A percentile compares a stretch with the other conserved stretches of the same genome.
phyloP scores from a whole-genome alignment of 2,329 filamentous ascomycete species.

The Colletotrichum somersetense region DNA sequence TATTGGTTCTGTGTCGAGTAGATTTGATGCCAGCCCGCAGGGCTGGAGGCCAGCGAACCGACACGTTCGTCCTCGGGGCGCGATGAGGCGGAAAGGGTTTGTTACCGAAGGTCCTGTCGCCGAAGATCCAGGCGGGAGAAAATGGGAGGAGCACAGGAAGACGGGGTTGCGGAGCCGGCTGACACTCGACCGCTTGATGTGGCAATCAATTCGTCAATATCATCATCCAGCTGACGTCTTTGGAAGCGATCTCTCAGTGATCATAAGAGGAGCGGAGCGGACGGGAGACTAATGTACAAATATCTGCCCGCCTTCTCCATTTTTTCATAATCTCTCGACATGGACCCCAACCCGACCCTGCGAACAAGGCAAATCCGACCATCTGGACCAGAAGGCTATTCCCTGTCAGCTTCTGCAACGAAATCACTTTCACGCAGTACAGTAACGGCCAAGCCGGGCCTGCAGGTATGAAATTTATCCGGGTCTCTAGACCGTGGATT shows the following conservation, averaged over 20 bases:
- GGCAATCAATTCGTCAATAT: slow-evolving; percentile 23
- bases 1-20: not conserved
- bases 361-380: slow-evolving; percentile 11
- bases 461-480: slow-evolving; percentile 23
- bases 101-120: not conserved
- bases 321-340: not conserved
- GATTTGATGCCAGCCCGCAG: not conserved
- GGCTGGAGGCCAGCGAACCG: slow-evolving; percentile 2
- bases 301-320: not conserved
- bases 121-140: slow-evolving; percentile 23
- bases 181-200: slow-evolving; percentile 29
- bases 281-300: slow-evolving; percentile 22
- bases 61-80: not conserved
- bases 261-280: slow-evolving; percentile 16
- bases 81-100: not conserved
- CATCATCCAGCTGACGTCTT: slow-evolving; percentile 11
- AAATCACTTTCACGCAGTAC: slow-evolving; percentile 6
- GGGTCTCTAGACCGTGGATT: not conserved
- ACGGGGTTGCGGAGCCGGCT: slow-evolving; percentile 27
- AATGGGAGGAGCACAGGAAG: slow-evolving; percentile 16
- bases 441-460: slow-evolving; percentile 21
- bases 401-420: slow-evolving; percentile 20
- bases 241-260: not conserved
- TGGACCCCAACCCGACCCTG: not conserved
- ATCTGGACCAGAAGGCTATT: slow-evolving; percentile 24